These are phyloP conservation scores for Aureobasidium subglaciale DNA, from an alignment of 2,329 filamentous ascomycete species.

Conservation along the genomic window DNA sequence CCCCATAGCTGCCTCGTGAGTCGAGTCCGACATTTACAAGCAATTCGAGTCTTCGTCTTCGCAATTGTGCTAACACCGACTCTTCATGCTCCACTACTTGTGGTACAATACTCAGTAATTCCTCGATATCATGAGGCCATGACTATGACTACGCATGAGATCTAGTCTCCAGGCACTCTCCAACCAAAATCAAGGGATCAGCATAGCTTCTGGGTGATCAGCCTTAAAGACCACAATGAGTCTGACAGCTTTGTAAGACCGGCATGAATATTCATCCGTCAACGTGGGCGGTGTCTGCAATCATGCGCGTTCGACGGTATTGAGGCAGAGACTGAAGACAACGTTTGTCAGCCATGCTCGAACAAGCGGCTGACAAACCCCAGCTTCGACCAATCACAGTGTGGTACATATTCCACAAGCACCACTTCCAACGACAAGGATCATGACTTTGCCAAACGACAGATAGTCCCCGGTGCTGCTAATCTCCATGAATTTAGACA, in stretches of 20 bases:
- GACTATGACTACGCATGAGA: no score
- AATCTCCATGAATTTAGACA: neutral
- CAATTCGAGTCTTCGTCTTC: no score
- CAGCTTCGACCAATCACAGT: neutral
- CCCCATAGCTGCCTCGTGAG: no score
- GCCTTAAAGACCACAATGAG: neutral
- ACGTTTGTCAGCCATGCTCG: conserved; percentile 8
- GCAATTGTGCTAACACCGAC: no score
- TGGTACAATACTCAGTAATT: no score
- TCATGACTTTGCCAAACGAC: neutral
- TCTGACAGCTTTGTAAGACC: conserved; percentile 2
- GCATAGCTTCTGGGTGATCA: neutral
- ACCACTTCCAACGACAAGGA: neutral
- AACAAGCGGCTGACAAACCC: conserved; percentile 9
- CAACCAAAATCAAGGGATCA: no score
- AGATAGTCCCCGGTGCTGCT: neutral
- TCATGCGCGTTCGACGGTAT: neutral
- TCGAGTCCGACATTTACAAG: no score
- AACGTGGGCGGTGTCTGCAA: neutral
- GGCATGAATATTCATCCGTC: conserved; percentile 3
- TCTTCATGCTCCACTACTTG: no score
- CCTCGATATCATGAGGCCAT: no score
- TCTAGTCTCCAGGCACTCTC: no score
- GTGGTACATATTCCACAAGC: neutral
- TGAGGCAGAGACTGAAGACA: neutral